Base-by-base conservation (phyloP, 768 basidiomycete species). In the Tremella mesenterica region DNA sequence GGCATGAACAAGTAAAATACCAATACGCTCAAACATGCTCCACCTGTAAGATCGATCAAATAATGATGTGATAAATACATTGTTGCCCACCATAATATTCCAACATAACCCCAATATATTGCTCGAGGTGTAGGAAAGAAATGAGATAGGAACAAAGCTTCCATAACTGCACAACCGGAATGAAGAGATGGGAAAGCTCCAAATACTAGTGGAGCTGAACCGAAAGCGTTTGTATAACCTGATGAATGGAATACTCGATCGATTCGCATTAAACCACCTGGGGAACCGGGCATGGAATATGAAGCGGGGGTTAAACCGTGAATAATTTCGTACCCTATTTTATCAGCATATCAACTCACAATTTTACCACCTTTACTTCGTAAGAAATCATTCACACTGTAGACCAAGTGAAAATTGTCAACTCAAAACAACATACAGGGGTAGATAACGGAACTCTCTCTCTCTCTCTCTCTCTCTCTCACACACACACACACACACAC, bases 51-150 rank as follows among this genome's bases (percentile, higher is more conserved):
- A 69, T 99, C 95, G 75, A 99, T 91, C 68, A 99, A 85, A 78
- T 97, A 97, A 76, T 97, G 93, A 74, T 95, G 90, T 3, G 88
- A 88, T 64, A 93, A 85, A 77, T 93, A 96, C 93, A 97, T 97
- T 21, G 93, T 96, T 9, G 88, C 84, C 95, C 95, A 99, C 73
- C 93, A 97, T 3, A 99, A 80, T 16, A 88, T 75, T 5, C 81
- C 83, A 2, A 83, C 84, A 74, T 97, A 99, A 1, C 75, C 77
- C 88, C 90, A 96, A 21, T 83, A 82, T 59, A 79, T 83, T 2
- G 76, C 76, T 45, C 70, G 70, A 28, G 78, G 79, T 56, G 79
- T 78, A 0, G 88, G 87, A 81, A 96, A 97, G 76, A 97, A 96
- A 75, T 97, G 90, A 18, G 86, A 83, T 50, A 96, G 75, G 79